Percentiles rank a stretch among this genome's conserved stretches.
These are phyloP conservation scores for Colletotrichum scovillei DNA, from an alignment of 2,329 filamentous ascomycete genomes.

Conservation along the genomic window DNA sequence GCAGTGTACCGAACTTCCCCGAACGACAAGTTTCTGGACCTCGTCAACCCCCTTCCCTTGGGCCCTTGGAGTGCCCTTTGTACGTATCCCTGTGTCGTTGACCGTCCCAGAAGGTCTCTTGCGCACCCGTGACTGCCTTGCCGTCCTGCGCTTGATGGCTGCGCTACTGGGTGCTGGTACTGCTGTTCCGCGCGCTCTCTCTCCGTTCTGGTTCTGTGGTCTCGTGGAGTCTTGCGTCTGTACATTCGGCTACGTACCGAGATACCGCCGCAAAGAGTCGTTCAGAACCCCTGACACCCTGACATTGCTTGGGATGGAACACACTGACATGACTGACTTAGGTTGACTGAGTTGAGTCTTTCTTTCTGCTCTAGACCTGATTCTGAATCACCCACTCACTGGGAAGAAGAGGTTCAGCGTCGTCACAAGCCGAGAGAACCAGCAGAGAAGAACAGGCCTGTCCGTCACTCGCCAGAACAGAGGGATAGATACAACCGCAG, in stretches of 20 bases:
- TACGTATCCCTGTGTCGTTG: not conserved
- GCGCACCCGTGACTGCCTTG: not conserved
- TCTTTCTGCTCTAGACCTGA: not conserved
- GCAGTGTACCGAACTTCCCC: conserved; percentile 30
- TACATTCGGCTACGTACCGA: conserved; percentile 2
- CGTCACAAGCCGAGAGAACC: conserved; percentile 6
- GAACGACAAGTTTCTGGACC: conserved; percentile 21
- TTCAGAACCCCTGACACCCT: conserved; percentile 10
- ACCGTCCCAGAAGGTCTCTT: not conserved
- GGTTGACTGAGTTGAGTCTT: not conserved
- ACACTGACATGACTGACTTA: not conserved
- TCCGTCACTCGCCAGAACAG: not conserved
- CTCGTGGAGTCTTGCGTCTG: not conserved
- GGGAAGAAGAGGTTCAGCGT: not conserved
- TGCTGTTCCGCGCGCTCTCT: too few relatives aligned
- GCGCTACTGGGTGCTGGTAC: too few relatives aligned
- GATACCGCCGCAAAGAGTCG: not conserved
- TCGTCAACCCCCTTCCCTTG: not conserved
- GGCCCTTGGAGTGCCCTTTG: not conserved
- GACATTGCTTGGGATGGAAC: not conserved
- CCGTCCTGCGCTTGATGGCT: not conserved
- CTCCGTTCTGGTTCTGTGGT: not conserved
- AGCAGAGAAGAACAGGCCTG: not conserved
- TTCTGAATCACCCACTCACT: not conserved
- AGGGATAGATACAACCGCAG: not conserved